These are phyloP conservation scores for Castanopsis chinensis DNA, from an alignment of 306 rosid species.

Conservation along the genomic window DNA sequence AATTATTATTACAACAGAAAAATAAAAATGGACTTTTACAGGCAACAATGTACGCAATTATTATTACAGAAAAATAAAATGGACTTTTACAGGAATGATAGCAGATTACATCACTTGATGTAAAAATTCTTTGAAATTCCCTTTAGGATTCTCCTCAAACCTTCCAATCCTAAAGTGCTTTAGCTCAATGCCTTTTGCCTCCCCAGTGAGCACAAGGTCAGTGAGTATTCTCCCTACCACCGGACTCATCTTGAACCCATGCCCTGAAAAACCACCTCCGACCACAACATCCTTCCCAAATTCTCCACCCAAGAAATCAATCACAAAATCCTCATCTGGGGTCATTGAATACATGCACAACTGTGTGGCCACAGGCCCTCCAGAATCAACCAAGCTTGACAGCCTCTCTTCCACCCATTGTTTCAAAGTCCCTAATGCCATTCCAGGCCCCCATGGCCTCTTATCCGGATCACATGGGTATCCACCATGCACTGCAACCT, in stretches of 20 bases:
- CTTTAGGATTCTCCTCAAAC: slow-evolving; percentile 47
- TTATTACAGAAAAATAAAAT: not conserved
- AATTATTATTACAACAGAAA: no score
- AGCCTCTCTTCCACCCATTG: slow-evolving; percentile 55
- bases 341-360: slow-evolving; percentile 84
- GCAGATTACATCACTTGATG: slow-evolving; percentile 1
- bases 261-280: slow-evolving; percentile 93
- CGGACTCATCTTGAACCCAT: slow-evolving; percentile 93
- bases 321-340: slow-evolving; percentile 72
- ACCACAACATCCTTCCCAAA: slow-evolving; percentile 66
- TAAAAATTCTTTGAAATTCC: slow-evolving; percentile 36
- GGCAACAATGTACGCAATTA: not conserved
- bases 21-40: no score
- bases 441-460: slow-evolving; percentile 64
- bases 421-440: slow-evolving; percentile 35
- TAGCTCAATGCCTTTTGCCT: slow-evolving; percentile 55
- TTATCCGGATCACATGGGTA: slow-evolving; percentile 64
- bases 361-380: slow-evolving; percentile 54
- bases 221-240: slow-evolving; percentile 61
- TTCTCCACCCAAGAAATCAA: slow-evolving; percentile 81
- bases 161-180: slow-evolving; percentile 52
- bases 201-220: slow-evolving; percentile 57
- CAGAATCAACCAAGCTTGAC: slow-evolving; percentile 52
- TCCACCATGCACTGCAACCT: slow-evolving; percentile 69
- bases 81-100: no score